Evolutionary conservation across 164 flowering plant genomes (phyloP), one percentile per base, ranked within the genome.

Genomic region (Magnolia changhungtana): DNA sequence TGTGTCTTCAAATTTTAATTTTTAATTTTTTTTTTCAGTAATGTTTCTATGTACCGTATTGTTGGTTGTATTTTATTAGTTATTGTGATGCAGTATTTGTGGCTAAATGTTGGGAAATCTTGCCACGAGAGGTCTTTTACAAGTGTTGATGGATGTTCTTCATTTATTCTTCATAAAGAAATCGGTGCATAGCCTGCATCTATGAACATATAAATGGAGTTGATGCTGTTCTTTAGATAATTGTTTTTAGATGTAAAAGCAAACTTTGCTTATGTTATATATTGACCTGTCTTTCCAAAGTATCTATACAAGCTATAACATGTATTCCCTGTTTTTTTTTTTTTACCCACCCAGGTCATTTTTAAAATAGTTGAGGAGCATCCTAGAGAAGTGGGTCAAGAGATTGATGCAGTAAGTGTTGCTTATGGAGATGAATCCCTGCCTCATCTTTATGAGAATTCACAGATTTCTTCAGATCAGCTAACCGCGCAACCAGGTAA

Each of bases 361-460:
- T 96, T 90, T 72, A 90, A 90, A 80, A 90, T 93, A 86, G 91
- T 94, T 75, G 98, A 96, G 82, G 93, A 91, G 71, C 87, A 90
- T 81, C 96, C 98, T 29, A 86, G 94, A 81, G 99, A 96, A 68
- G 88, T 89, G 74, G 91, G 91, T 72, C 91, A 88, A 69, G 92
- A 88, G 74, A 88, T 96, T 93, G 98, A 88, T 79, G 92, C 84
- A 20, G 27, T 93, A 75, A 87, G 82, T 78, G 89, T 92, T 82
- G 88, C 89, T 23, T 94, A 89, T 84, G 98, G 94, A 58, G 99
- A 96, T 82, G 98, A 96, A 80, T 90, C 98, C 70, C 79, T 96
- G 20, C 92, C 98, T 63, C 97, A 89, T 72, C 87, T 94, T 0
- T 96, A 94, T 80, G 99, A 94, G 80, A 91, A 90, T 87, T 91